phyloP scores from a whole-genome alignment of 805 yeast genomes.

The Tanozyma kutaoensis region DNA sequence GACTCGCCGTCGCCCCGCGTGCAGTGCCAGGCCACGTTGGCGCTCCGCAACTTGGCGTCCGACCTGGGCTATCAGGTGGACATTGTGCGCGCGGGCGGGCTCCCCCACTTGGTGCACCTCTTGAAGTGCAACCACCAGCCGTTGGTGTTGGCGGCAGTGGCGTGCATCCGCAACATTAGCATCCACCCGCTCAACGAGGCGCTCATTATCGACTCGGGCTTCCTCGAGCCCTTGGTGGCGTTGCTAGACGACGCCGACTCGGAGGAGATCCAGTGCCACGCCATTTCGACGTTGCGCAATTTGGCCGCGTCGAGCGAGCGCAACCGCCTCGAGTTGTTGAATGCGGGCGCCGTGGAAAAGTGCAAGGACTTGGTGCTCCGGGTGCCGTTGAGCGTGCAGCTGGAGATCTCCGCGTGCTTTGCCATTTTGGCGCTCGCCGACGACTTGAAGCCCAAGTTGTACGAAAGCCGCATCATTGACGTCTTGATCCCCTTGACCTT shows the following conservation, averaged over 20 bases:
- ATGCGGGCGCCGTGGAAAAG: conserved; percentile 91
- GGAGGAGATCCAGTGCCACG: conserved; percentile 97
- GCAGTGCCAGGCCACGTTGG: conserved; percentile 96
- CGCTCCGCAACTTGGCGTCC: conserved; percentile 88
- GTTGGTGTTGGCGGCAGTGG: conserved; percentile 89
- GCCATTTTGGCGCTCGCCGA: conserved; percentile 95
- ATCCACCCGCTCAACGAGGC: conserved; percentile 96
- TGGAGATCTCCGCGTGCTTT: conserved; percentile 93
- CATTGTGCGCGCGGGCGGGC: conserved; percentile 90
- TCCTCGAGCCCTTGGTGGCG: conserved; percentile 78
- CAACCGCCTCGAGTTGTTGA: conserved; percentile 81
- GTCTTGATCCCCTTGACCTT: conserved; percentile 86
- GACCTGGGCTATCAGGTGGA: conserved; percentile 94
- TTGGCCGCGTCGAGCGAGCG: conserved; percentile 92
- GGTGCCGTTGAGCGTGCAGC: conserved; percentile 86
- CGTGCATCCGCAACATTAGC: conserved; percentile 93
- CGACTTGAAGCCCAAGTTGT: conserved; percentile 74
- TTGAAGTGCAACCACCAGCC: conserved; percentile 87
- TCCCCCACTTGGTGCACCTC: conserved; percentile 83
- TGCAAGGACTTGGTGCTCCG: conserved; percentile 76
- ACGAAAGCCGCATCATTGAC: conserved; percentile 73
- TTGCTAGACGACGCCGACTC: conserved; percentile 74
- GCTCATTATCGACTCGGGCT: conserved; percentile 92
- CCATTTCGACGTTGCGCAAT: conserved; percentile 90
- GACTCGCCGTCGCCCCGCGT: conserved; percentile 88